Percentiles rank a stretch among this genome's conserved stretches.
Conservation (phyloP, 2,329 filamentous ascomycete species). For the Scleromitrula shiraiana region DNA sequence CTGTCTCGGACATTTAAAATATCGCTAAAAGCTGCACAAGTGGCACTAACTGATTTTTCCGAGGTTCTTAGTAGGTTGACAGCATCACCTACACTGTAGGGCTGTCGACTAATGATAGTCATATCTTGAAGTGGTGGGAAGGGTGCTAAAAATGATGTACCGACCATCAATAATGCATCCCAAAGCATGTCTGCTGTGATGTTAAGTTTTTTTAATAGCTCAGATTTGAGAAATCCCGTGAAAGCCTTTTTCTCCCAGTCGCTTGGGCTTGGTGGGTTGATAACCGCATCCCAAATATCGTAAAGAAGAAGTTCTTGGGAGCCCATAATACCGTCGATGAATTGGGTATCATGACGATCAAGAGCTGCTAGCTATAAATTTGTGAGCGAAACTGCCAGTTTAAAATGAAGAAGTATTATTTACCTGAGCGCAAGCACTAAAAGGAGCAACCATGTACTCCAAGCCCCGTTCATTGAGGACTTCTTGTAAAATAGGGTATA, state of each 20-base stretch:
- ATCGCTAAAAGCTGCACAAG: conserved; percentile 74
- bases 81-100: conserved; percentile 60
- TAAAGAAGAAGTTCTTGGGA: conserved; percentile 81
- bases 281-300: conserved; percentile 70
- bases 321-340: conserved; percentile 72
- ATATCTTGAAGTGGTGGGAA: conserved; percentile 68
- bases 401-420: conserved; percentile 18
- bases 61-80: conserved; percentile 67
- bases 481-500: conserved; percentile 69
- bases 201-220: conserved; percentile 60
- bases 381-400: background rate
- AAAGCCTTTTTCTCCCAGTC: conserved; percentile 65
- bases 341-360: conserved; percentile 56
- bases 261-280: conserved; percentile 50
- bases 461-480: conserved; percentile 62
- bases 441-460: conserved; percentile 76
- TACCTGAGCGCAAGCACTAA: conserved; percentile 81
- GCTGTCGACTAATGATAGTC: conserved; percentile 43
- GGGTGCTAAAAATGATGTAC: conserved; percentile 69
- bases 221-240: conserved; percentile 53
- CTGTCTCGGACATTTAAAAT: conserved; percentile 63
- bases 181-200: conserved; percentile 66
- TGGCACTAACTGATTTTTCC: conserved; percentile 60
- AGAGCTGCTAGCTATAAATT: conserved; percentile 64
- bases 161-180: conserved; percentile 75